Evolutionary conservation across 2,329 filamentous ascomycete genomes (phyloP).

Genomic region (Didymellaceae sp.): DNA sequence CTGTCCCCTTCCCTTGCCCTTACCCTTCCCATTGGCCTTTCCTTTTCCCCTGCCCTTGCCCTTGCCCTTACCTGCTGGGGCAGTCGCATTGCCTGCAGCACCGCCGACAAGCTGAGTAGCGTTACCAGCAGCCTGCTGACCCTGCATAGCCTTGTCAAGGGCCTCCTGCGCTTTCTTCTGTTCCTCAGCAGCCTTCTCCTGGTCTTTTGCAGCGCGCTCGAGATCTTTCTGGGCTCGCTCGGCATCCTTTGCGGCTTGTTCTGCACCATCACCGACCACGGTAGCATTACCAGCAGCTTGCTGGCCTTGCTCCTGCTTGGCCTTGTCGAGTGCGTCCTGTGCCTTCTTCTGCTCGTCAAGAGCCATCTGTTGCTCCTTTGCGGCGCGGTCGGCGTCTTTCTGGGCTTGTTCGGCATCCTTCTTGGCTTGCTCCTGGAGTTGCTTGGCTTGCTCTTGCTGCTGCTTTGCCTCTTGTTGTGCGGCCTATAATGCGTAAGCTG

Average conservation of each 20-base stretch:
- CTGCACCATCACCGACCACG: constrained; percentile 10
- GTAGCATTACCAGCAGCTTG: too few species aligned
- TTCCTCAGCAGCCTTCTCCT: constrained; percentile 10
- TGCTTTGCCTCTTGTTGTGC: neutral
- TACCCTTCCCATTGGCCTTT: constrained; percentile 18
- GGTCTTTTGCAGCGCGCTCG: constrained; percentile 9
- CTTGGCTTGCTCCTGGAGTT: too few species aligned
- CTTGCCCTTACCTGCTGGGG: constrained; percentile 6
- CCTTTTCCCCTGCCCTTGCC: constrained; percentile 1
- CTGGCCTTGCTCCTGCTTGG: constrained; percentile 3
- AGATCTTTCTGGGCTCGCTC: constrained; percentile 13
- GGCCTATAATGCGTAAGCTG: neutral
- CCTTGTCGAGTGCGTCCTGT: too few species aligned
- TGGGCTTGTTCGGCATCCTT: too few species aligned
- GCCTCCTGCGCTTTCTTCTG: constrained; percentile 9
- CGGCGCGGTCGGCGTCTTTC: too few species aligned
- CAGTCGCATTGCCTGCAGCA: constrained; percentile 9
- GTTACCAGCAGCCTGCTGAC: constrained; percentile 9
- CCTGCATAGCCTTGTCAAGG: constrained; percentile 7
- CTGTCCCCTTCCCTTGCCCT: constrained; percentile 4
- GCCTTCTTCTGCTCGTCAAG: too few species aligned
- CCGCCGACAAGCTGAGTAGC: constrained; percentile 9
- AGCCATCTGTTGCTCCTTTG: too few species aligned
- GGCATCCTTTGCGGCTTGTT: constrained; percentile 11
- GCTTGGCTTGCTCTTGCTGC: constrained; percentile 1